These are phyloP conservation scores for Aspergillus tamarii DNA, from an alignment of 2,329 filamentous ascomycete genomes.

Conservation along the genomic window DNA sequence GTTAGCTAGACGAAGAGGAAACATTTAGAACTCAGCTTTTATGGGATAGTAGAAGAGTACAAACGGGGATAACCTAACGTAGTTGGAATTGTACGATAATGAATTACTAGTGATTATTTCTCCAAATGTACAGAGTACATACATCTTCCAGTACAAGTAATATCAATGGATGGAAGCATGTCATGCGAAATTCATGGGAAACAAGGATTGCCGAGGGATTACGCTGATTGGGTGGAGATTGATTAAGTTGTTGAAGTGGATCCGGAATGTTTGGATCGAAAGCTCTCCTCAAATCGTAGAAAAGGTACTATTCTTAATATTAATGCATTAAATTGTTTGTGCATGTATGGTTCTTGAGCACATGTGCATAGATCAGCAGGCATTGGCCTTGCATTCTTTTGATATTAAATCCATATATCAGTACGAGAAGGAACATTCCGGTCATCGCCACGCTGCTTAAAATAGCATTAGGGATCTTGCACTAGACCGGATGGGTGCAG, in stretches of 20 bases:
- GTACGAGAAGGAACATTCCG: too few relatives aligned
- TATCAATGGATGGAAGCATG: too few relatives aligned
- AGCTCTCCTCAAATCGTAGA: not conserved
- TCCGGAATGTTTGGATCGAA: not conserved
- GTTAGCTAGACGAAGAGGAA: not conserved
- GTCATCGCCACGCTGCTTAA: constrained; percentile 3
- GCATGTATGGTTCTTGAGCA: not conserved
- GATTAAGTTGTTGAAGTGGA: not conserved
- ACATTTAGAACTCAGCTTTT: not conserved
- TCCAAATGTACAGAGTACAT: not conserved
- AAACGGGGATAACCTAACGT: not conserved
- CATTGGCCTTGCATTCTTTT: too few relatives aligned
- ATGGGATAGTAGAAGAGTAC: not conserved
- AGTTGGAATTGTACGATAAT: not conserved
- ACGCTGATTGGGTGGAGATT: not conserved
- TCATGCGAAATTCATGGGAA: too few relatives aligned
- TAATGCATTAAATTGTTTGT: not conserved
- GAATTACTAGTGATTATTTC: not conserved
- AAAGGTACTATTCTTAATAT: not conserved
- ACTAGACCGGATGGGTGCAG: not conserved
- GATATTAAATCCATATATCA: not conserved
- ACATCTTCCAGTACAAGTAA: too few relatives aligned
- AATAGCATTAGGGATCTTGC: not conserved
- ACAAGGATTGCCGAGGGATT: not conserved
- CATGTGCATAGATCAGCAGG: not conserved